phyloP scores from a whole-genome alignment of 2,329 filamentous ascomycete genomes.

The Cladophialophora chaetospira region DNA sequence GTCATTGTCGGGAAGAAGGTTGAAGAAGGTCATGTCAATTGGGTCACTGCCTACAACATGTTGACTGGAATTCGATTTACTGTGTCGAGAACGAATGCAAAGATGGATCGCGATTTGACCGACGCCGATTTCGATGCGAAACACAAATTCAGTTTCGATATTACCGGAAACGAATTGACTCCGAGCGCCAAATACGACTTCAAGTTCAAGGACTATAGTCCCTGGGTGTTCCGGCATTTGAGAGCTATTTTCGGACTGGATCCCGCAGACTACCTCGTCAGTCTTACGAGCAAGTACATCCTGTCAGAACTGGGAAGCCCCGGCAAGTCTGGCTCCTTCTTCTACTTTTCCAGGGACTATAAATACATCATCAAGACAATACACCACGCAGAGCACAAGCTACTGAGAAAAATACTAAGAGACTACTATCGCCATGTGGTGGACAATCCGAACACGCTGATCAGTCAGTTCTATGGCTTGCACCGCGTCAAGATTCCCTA shows the following conservation, averaged over 20 bases:
- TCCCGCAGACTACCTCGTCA: constrained; percentile 97
- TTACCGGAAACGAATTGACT: constrained; percentile 94
- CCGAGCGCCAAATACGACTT: constrained; percentile 99
- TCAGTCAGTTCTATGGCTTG: constrained; percentile 96
- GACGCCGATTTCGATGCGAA: constrained; percentile 90
- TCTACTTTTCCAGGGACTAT: constrained; percentile 99
- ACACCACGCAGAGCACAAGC: constrained; percentile 76
- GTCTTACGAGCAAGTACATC: constrained; percentile 96
- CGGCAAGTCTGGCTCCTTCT: constrained; percentile 98
- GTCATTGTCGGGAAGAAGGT: constrained; percentile 97
- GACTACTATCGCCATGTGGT: constrained; percentile 94
- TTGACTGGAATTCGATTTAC: constrained; percentile 96
- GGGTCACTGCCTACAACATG: constrained; percentile 99
- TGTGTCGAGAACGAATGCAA: constrained; percentile 94
- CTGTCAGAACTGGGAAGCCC: constrained; percentile 95
- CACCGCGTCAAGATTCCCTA: constrained; percentile 98
- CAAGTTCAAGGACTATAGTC: constrained; percentile 99
- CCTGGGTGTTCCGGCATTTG: constrained; percentile 95
- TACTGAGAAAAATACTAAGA: constrained; percentile 57
- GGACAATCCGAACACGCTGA: constrained; percentile 91
- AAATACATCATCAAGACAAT: constrained; percentile 99
- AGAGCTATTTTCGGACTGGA: constrained; percentile 86
- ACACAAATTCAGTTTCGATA: constrained; percentile 98
- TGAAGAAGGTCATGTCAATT: constrained; percentile 95
- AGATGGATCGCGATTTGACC: constrained; percentile 86